Conservation (phyloP, 371 early-diverging fungal genomes). For the Basidiobolus meristosporus region DNA sequence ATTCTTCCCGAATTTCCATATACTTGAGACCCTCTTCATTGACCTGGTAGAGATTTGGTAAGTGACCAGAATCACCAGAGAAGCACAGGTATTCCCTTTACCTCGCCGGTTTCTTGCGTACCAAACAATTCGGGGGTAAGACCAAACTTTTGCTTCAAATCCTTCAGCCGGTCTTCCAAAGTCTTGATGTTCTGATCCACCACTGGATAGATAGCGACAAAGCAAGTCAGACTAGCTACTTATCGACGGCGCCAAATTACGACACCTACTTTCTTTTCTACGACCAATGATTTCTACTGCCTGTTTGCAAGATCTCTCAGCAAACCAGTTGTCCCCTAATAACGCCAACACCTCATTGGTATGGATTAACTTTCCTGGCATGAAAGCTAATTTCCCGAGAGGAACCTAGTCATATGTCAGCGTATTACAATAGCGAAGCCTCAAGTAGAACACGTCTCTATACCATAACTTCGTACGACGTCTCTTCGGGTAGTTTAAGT, state of each 20-base stretch:
- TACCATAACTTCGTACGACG: constrained; percentile 29
- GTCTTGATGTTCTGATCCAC: constrained; percentile 34
- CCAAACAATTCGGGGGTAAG: constrained; percentile 16
- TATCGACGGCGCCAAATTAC: not conserved
- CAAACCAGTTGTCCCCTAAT: constrained; percentile 84
- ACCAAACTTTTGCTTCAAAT: constrained; percentile 11
- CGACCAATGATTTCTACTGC: constrained; percentile 51
- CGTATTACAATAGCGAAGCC: not conserved
- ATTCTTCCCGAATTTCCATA: constrained; percentile 69
- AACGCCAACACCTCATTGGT: constrained; percentile 75
- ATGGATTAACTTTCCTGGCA: constrained; percentile 70
- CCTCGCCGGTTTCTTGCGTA: constrained; percentile 6
- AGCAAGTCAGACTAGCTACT: not conserved
- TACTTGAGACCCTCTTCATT: constrained; percentile 80
- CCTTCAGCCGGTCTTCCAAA: constrained; percentile 26
- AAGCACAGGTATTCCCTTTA: not conserved
- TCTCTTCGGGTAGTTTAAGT: constrained; percentile 23
- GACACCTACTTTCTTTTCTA: constrained; percentile 33
- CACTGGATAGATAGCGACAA: constrained; percentile 11
- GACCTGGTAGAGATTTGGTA: not conserved
- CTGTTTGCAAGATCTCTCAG: constrained; percentile 57
- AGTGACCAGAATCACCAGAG: not conserved
- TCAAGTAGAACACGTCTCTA: not conserved
- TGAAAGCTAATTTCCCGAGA: constrained; percentile 66
- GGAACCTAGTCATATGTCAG: constrained; percentile 29